Percentiles rank a stretch among this genome's conserved stretches.
Evolutionary conservation across 805 yeast species (phyloP).

Genomic region (Saccharomycopsis schoenii): DNA sequence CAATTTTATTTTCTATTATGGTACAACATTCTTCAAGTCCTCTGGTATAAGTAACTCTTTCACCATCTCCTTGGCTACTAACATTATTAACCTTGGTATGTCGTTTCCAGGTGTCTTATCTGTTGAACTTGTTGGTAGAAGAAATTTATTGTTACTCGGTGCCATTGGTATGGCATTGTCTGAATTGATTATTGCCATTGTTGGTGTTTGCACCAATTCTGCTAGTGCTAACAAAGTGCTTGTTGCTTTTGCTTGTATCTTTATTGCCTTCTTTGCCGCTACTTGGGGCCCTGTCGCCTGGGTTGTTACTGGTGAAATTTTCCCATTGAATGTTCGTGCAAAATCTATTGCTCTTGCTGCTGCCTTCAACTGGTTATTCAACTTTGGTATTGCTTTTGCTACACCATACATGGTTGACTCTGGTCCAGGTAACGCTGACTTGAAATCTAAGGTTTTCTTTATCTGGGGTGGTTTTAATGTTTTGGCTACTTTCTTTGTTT

Average conservation of each 20-base stretch:
- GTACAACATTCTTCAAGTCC: slow-evolving; percentile 49
- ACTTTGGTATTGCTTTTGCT: slow-evolving; percentile 44
- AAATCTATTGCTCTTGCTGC: slow-evolving; percentile 43
- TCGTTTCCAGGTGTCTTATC: slow-evolving; percentile 46
- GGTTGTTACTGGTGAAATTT: slow-evolving; percentile 43
- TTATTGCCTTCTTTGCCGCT: slow-evolving; percentile 68
- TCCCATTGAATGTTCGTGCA: slow-evolving; percentile 41
- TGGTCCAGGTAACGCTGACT: slow-evolving; percentile 40
- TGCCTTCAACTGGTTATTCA: slow-evolving; percentile 33
- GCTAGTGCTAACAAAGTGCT: slow-evolving; percentile 36
- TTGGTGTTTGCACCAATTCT: slow-evolving; percentile 26
- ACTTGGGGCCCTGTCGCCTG: slow-evolving; percentile 60
- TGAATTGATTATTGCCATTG: slow-evolving; percentile 51
- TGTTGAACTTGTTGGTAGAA: slow-evolving; percentile 58
- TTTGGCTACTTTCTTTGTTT: slow-evolving; percentile 48
- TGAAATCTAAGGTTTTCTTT: slow-evolving; percentile 66
- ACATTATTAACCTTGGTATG: slow-evolving; percentile 37
- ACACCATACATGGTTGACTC: slow-evolving; percentile 40
- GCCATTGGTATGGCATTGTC: slow-evolving; percentile 53
- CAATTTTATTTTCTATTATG: slow-evolving; percentile 63
- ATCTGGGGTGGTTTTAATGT: slow-evolving; percentile 47
- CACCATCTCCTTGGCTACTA: slow-evolving; percentile 32
- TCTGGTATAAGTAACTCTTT: slow-evolving; percentile 41
- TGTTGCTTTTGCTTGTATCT: slow-evolving; percentile 45
- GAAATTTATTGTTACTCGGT: slow-evolving; percentile 51